Base-by-base conservation (phyloP, 306 rosid genomes). In the Lablab purpureus region DNA sequence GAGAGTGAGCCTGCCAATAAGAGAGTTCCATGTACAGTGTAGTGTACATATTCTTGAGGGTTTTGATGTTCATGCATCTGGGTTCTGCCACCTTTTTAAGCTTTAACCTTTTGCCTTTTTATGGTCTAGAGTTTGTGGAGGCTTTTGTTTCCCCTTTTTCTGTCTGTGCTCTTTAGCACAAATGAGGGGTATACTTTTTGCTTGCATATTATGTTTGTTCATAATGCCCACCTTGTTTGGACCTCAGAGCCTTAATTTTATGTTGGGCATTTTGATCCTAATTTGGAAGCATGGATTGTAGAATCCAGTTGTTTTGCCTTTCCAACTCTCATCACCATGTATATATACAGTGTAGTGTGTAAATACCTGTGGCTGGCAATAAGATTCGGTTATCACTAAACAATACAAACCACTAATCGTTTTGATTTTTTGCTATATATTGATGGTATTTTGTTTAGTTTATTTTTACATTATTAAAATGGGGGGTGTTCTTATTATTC, bases 21-120 rank as follows among this genome's bases (percentile, higher is more conserved):
- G 78, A 75, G 51, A 67, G 75, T 62, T 75, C 81, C 79, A 78
- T 90, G 95, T 87, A 87, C 90, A 87, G 87, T 66, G 58, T 82
- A 76, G 88, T 84, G 90, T 88, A 87, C 55, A 87, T 90, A 83
- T 87, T 73, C 80, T 64, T 79, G 72, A 77, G 85, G 84, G 56
- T 87, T 82, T 84, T 69, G 80, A 23, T 79, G 87, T 49, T 81
- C 49, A 54, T 81, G 87, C 81, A 80, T 72, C 74, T 79, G 34
- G 80, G 81, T 79, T 78, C 62, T 59, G 74, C 62, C 71, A 72
- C 74, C 37, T 69, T 78, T 49, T 65, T 18, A 65, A 65, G 71
- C 22, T 65, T 78, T 54, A 74, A 7, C 85, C n/a, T 71, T 68
- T 70, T 80, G 32, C 41, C 74, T 82, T 82, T n/a, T 59, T 82